These are phyloP conservation scores for Colletotrichum cereale DNA, from an alignment of 2,329 filamentous ascomycete species.

Conservation along the genomic window DNA sequence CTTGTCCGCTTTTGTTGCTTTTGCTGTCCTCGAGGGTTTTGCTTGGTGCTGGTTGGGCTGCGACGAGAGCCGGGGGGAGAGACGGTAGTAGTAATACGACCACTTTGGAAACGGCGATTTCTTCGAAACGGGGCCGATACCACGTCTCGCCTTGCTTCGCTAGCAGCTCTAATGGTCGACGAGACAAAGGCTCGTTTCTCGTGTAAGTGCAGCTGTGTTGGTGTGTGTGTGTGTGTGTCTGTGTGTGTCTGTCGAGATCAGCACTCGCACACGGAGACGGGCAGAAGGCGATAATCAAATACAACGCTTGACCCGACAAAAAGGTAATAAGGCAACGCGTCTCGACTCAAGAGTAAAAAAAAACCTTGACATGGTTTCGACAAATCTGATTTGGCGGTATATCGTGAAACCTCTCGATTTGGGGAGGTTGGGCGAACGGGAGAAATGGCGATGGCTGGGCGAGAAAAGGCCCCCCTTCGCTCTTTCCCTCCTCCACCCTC, in stretches of 20 bases:
- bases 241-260: neutral
- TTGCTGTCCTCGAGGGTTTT: neutral
- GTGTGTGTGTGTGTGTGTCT: neutral
- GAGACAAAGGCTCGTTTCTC: neutral
- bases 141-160: neutral
- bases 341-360: too few relatives aligned
- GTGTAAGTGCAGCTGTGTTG: neutral
- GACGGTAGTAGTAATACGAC: neutral
- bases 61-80: neutral
- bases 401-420: neutral
- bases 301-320: neutral
- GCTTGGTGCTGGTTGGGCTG: neutral
- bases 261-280: neutral
- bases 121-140: neutral
- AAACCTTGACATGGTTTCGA: neutral
- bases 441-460: constrained; percentile 37
- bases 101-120: neutral
- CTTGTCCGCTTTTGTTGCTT: neutral
- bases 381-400: neutral
- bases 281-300: neutral
- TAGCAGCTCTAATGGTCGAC: neutral
- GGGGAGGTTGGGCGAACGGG: constrained; percentile 19
- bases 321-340: neutral
- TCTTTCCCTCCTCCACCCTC: neutral
- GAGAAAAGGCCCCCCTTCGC: neutral